Evolutionary conservation across 2,329 filamentous ascomycete genomes (phyloP).

Genomic region (Ophiocordyceps australis): DNA sequence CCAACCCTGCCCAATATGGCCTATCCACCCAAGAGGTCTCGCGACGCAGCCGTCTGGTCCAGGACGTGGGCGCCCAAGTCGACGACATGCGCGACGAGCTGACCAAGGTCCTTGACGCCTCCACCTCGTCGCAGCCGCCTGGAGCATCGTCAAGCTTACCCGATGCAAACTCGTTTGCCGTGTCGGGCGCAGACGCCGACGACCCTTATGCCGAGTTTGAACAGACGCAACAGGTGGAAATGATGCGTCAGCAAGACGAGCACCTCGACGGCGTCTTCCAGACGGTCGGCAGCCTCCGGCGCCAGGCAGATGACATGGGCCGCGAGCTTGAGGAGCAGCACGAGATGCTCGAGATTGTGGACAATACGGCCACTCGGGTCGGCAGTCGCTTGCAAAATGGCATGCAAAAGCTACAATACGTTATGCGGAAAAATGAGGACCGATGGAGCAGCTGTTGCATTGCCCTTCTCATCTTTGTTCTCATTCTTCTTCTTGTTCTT

Average conservation of each 20-base stretch:
- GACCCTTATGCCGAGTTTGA: constrained; percentile 69
- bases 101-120: constrained; percentile 31
- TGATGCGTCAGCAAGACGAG: constrained; percentile 91
- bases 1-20: constrained; percentile 73
- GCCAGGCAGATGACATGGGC: constrained; percentile 92
- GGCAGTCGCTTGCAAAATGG: constrained; percentile 72
- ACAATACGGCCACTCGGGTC: constrained; percentile 71
- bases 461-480: constrained; percentile 66
- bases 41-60: constrained; percentile 63
- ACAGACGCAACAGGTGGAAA: constrained; percentile 74
- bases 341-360: constrained; percentile 73
- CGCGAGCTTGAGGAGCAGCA: constrained; percentile 88
- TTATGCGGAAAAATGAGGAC: constrained; percentile 86
- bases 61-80: constrained; percentile 77
- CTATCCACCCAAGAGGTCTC: constrained; percentile 68
- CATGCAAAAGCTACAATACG: constrained; percentile 67
- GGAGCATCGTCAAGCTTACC: constrained; percentile 22
- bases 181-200: constrained; percentile 22
- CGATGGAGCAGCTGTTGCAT: constrained; percentile 79
- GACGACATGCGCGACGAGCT: constrained; percentile 81
- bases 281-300: constrained; percentile 77
- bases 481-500: constrained; percentile 73
- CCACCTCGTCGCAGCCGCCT: constrained; percentile 7
- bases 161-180: constrained; percentile 33
- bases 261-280: constrained; percentile 83